Conservation (phyloP, 129 eudicot species). For the Lonicera japonica region DNA sequence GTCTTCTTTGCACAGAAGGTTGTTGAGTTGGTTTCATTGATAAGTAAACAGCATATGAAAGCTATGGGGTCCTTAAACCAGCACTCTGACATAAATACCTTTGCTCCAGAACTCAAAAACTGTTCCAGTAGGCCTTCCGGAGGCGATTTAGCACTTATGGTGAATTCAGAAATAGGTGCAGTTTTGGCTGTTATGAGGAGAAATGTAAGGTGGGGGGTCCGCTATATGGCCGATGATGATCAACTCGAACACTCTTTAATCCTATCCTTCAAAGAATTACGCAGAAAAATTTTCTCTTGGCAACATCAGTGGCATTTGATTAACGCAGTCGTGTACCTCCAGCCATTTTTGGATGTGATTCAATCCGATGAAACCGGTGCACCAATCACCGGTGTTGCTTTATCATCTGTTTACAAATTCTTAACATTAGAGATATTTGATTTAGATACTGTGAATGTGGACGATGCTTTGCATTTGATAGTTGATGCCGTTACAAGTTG, state of each 20-base stretch:
- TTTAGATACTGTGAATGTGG: too few species aligned
- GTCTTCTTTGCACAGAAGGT: background rate
- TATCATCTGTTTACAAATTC: too few species aligned
- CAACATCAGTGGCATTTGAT: constrained; percentile 27
- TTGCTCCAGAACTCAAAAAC: constrained; percentile 12
- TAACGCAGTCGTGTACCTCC: constrained; percentile 41
- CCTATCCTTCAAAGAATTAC: constrained; percentile 38
- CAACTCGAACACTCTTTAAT: constrained; percentile 45
- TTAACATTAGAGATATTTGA: too few species aligned
- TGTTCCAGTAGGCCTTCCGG: constrained; percentile 16
- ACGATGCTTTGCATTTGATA: too few species aligned
- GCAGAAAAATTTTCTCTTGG: constrained; percentile 48
- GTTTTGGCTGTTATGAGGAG: constrained; percentile 46
- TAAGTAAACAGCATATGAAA: too few species aligned
- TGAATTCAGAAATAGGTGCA: constrained; percentile 39
- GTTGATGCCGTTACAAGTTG: too few species aligned
- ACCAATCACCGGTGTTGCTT: constrained; percentile 58
- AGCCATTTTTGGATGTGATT: constrained; percentile 49
- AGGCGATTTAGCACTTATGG: constrained; percentile 28
- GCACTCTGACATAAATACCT: constrained; percentile 16
- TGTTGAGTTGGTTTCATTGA: too few species aligned
- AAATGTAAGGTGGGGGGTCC: constrained; percentile 39
- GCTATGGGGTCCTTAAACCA: background rate
- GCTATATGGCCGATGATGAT: constrained; percentile 36
- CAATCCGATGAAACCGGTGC: constrained; percentile 63